phyloP scores from a whole-genome alignment of 768 basidiomycete species.

The Suillus cothurnatus region DNA sequence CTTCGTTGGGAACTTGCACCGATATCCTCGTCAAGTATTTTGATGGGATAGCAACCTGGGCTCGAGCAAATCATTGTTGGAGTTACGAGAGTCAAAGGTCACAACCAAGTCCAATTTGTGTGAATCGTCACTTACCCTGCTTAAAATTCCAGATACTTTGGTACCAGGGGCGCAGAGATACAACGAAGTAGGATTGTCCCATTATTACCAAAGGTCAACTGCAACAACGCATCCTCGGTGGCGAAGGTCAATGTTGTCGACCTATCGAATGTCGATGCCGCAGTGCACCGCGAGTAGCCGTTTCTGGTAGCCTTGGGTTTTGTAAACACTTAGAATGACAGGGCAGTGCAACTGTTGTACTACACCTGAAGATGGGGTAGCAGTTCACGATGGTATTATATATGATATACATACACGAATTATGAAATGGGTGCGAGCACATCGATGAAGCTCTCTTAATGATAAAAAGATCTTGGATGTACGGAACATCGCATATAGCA shows the following conservation, averaged over 20 bases:
- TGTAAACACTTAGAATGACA: too few relatives aligned
- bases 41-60: slow-evolving; percentile 28
- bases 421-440: too few relatives aligned
- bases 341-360: too few relatives aligned
- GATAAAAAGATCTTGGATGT: too few relatives aligned
- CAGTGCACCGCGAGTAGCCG: background rate
- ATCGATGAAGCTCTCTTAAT: too few relatives aligned
- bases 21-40: slow-evolving; percentile 30
- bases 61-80: slow-evolving; percentile 29
- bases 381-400: too few relatives aligned
- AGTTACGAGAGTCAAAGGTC: slow-evolving; percentile 31
- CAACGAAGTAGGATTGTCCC: slow-evolving; percentile 20
- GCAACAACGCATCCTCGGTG: background rate
- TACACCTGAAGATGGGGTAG: too few relatives aligned
- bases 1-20: slow-evolving; percentile 27
- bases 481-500: too few relatives aligned
- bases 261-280: background rate
- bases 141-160: slow-evolving; percentile 29
- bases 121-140: background rate
- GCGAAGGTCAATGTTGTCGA: background rate
- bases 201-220: slow-evolving; percentile 3
- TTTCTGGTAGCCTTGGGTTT: too few relatives aligned
- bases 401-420: too few relatives aligned
- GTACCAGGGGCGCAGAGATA: slow-evolving; percentile 24
- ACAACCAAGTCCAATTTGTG: background rate